Base-by-base conservation (phyloP, 306 rosid species). In the Quercus suber region DNA sequence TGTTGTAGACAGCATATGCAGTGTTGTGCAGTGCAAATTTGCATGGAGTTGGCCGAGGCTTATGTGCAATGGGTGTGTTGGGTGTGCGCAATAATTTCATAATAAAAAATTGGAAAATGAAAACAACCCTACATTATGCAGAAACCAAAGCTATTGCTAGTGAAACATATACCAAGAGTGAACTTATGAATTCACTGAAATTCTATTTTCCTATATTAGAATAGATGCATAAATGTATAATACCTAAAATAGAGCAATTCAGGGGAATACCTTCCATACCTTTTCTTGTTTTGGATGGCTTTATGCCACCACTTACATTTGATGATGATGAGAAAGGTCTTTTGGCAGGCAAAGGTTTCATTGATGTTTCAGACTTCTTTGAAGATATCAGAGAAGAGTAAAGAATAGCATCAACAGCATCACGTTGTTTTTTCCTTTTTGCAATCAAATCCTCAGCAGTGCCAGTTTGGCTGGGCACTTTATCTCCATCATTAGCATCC, bases 391-490 rank as follows among this genome's bases (percentile, higher is more conserved):
- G 84, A 81, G 95, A 84, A 41, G 99, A 87, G 86, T 59, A 78
- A 77, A 94, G 97, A 83, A 94, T 91, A 69, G 97, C 93, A 75
- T 94, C 92, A 69, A 94, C 99, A 75, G 92, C 97, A 82, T 92
- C 93, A 67, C 97, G 97, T 88, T 89, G 97, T 72, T 88, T 81
- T 89, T 91, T 94, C 90, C 97, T 87, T 91, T 92, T 89, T n/a
- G 89, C 90, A 84, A 89, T 86, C 65, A 84, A 75, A 55, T 81
- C 86, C 64, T 83, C 87, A 79, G 87, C 82, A 81, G 72, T 69
- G 75, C 76, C 83, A 68, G 58, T 79, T 85, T 76, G 84, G 86
- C 68, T 78, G 58, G 82, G 71, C 81, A 79, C 81, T 69, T 73
- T 81, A 76, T 78, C 82, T 83, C 80, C 78, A 69, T 56, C 82